Evolutionary conservation across 345 rosid genomes (phyloP).

Genomic region (Reutealis trisperma): DNA sequence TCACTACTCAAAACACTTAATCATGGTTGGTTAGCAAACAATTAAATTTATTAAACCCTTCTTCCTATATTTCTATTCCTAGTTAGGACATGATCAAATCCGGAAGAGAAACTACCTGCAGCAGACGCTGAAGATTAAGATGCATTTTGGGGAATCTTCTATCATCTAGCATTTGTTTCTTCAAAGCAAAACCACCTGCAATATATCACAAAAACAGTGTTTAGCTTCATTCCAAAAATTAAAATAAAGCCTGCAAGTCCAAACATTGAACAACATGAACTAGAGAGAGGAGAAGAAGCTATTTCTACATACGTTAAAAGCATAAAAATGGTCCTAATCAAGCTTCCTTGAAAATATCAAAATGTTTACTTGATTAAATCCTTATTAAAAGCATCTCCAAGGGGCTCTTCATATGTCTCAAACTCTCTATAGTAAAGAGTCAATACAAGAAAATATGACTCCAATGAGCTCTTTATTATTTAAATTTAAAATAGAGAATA

Average conservation of each 20-base stretch:
- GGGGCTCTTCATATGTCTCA: no score
- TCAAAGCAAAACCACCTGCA: constrained; percentile 79
- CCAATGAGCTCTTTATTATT: no score
- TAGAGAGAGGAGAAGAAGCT: background rate
- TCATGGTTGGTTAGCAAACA: background rate
- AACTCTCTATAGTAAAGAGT: no score
- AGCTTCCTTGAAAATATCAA: background rate
- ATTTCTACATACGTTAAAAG: background rate
- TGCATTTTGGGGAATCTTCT: constrained; percentile 92
- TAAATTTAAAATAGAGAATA: no score
- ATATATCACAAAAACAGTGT: background rate
- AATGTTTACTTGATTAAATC: background rate
- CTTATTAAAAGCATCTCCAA: background rate
- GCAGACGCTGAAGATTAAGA: constrained; percentile 86
- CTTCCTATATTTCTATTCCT: constrained; percentile 5
- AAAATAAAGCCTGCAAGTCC: background rate
- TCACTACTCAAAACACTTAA: background rate
- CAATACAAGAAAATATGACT: no score
- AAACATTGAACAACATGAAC: constrained; percentile 6
- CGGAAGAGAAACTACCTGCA: constrained; percentile 60
- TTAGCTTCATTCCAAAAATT: background rate
- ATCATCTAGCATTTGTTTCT: constrained; percentile 91
- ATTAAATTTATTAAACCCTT: background rate
- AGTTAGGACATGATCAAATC: background rate
- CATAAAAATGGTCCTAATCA: background rate